Base-by-base conservation (phyloP, 2,329 filamentous ascomycete species). In the Zasmidium cellare region DNA sequence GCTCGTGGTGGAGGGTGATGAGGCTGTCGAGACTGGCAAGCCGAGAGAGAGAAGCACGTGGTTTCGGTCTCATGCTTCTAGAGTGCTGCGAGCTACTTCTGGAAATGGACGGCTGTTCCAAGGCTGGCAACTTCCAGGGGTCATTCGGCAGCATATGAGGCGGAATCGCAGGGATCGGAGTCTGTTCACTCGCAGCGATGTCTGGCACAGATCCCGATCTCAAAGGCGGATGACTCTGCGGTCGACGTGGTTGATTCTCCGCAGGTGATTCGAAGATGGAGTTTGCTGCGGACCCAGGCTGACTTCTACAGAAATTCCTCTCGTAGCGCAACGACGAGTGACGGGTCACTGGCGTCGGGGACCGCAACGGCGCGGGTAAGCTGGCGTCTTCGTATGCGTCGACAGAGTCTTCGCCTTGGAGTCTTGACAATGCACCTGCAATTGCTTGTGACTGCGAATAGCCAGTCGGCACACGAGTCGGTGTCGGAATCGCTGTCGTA, bases 1-100 rank as follows among this genome's bases (percentile, higher is more conserved):
- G 64, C 50, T 71, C 69, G 51, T 72, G 69, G 9, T 65, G 69
- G 56, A 71, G 72, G 3, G 63, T 64, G 46, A 72, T 65, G 45
- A 73, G 46, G 38, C 65, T 69, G 55, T 73, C 71, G 16, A 72
- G 60, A 45, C 70, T 72, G 14, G 68, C 68, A 1, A 70, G 57
- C 14, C 64, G 56, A 5, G 56, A 58, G 48, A 71, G 64, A 0
- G 66, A 69, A 12, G 61, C 46, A 52, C 62, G 65, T 9, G 65
- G 67, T 48, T 61, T 66, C n/a, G 63, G 65, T 28, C 59, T 53
- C 25, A 62, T 53, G 14, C 46, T 51, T 12, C 55, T 47, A 9
- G 62, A 65, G 14, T 52, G 57, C n/a, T 57, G 56, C 1, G 63
- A 63, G 28, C 58, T 61, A 51, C 61, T 63, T 6, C 63, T 55